Evolutionary conservation across 352 stramenopile species (phyloP).

Genomic region (Aphanomyces invadans): DNA sequence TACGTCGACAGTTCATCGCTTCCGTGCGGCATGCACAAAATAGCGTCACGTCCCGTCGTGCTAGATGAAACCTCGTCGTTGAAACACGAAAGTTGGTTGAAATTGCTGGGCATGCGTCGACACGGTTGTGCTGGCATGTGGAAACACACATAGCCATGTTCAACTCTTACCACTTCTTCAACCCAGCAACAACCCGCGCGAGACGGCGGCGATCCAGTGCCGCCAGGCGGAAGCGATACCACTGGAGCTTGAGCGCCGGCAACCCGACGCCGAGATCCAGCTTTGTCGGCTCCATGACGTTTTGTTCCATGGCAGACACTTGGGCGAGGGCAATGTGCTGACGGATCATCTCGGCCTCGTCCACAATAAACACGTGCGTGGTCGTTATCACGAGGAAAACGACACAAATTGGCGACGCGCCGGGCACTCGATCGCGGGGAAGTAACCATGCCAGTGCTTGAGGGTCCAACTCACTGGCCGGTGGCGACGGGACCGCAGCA

Average conservation of each 20-base stretch:
- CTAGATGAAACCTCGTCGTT: too few species aligned
- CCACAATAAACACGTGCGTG: conserved; percentile 50
- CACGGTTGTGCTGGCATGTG: too few species aligned
- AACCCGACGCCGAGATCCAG: conserved; percentile 48
- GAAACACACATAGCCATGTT: too few species aligned
- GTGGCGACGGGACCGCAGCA: too few species aligned
- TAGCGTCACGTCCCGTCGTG: too few species aligned
- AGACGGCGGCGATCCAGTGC: conserved; percentile 44
- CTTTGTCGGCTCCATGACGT: conserved; percentile 45
- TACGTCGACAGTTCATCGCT: too few species aligned
- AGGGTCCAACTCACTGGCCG: conserved; percentile 25
- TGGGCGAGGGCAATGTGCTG: conserved; percentile 35
- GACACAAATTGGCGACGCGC: conserved; percentile 27
- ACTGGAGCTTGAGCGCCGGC: conserved; percentile 31
- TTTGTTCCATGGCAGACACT: conserved; percentile 65
- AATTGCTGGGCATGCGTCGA: too few species aligned
- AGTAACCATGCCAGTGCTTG: conserved; percentile 33
- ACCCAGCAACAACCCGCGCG: neutral
- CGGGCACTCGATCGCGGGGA: conserved; percentile 30
- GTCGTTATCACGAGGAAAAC: conserved; percentile 46
- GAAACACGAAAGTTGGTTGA: too few species aligned
- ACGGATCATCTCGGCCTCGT: conserved; percentile 33
- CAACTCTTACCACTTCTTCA: conserved; percentile 22
- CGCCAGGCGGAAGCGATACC: conserved; percentile 53
- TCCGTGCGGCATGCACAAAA: too few species aligned